These are phyloP conservation scores for Sonneratia alba DNA, from an alignment of 345 rosid genomes.

Conservation along the genomic window DNA sequence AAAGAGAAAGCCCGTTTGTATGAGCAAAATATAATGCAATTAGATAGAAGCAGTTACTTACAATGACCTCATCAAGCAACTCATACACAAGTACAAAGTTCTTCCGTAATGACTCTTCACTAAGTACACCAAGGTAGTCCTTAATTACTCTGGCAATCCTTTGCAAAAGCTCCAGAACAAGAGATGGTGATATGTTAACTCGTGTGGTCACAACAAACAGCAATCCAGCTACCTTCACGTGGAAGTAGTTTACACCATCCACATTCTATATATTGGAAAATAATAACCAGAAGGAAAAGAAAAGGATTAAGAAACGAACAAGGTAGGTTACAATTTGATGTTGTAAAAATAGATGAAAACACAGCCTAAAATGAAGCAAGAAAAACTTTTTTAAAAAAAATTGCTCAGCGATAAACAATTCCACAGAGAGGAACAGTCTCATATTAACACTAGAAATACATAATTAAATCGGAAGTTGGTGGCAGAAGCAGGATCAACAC, in stretches of 20 bases:
- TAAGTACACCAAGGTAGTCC: slow-evolving; percentile 91
- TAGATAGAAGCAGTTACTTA: slow-evolving; percentile 24
- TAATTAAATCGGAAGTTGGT: not conserved
- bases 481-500: not conserved
- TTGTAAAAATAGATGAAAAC: not conserved
- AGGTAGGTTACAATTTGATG: not conserved
- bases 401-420: not conserved
- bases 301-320: not conserved
- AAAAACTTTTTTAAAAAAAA: not conserved
- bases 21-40: not conserved
- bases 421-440: not conserved
- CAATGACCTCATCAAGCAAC: slow-evolving; percentile 93
- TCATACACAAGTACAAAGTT: slow-evolving; percentile 94
- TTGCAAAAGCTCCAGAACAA: slow-evolving; percentile 93
- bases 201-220: slow-evolving; percentile 93
- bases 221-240: slow-evolving; percentile 88
- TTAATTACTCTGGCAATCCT: slow-evolving; percentile 94
- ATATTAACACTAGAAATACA: not conserved
- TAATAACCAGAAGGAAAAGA: not conserved
- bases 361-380: not conserved
- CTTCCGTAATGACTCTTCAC: slow-evolving; percentile 88
- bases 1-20: too few species aligned
- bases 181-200: slow-evolving; percentile 84
- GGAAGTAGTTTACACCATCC: slow-evolving; percentile 97
- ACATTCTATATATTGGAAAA: slow-evolving; percentile 39